phyloP scores from a whole-genome alignment of 139 green algal species.

The Haematococcus lacustris region DNA sequence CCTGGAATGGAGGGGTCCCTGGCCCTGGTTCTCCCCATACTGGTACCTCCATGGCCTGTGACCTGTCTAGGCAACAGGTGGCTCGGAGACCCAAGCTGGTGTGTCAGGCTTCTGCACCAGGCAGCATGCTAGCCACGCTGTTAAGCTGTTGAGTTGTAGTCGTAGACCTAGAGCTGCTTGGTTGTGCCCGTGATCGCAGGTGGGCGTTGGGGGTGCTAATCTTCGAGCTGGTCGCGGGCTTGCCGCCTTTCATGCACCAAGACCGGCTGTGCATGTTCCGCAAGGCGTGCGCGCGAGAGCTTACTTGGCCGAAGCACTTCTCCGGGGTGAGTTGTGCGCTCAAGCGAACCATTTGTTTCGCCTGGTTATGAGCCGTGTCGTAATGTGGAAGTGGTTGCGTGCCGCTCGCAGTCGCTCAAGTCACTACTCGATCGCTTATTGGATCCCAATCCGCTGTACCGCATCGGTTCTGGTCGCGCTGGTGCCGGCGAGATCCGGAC shows the following conservation, averaged over 20 bases:
- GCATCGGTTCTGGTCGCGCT: constrained; percentile 54
- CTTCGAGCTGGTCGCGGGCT: constrained; percentile 79
- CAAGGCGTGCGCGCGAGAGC: constrained; percentile 63
- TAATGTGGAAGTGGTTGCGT: background rate
- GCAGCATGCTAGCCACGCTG: too few species aligned
- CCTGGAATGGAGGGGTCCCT: background rate
- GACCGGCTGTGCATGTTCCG: constrained; percentile 79
- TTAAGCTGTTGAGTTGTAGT: too few species aligned
- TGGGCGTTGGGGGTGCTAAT: constrained; percentile 88
- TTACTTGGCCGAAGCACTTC: constrained; percentile 60
- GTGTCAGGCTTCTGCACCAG: background rate
- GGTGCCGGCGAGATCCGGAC: constrained; percentile 64
- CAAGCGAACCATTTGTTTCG: background rate
- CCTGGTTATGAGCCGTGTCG: background rate
- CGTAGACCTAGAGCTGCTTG: background rate
- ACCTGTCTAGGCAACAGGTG: background rate
- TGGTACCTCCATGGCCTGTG: background rate
- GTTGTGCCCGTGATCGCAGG: constrained; percentile 43
- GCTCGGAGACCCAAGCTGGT: background rate
- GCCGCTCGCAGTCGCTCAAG: constrained; percentile 43
- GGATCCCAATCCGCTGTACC: constrained; percentile 51
- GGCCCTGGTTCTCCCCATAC: background rate
- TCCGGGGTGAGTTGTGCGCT: constrained; percentile 28
- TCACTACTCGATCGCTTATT: constrained; percentile 76
- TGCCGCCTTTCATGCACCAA: constrained; percentile 81